Base-by-base conservation (phyloP, 176 grass and related monocot genomes). In the Carex parvula region DNA sequence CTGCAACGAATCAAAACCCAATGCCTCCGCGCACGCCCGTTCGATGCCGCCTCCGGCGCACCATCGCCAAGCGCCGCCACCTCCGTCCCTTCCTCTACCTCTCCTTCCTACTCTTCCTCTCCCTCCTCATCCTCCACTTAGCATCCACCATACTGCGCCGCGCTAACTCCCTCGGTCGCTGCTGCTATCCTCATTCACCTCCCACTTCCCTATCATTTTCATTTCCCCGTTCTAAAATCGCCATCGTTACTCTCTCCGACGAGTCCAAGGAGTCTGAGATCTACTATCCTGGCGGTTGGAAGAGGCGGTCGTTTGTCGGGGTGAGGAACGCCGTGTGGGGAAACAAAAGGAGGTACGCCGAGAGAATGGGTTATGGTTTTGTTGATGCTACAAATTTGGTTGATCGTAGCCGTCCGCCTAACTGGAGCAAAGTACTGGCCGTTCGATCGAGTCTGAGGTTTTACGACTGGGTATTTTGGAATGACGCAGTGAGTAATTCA, bases 391-490 rank as follows among this genome's bases (percentile, higher is more conserved):
- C 83, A 2, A 16, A 6, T 2, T 35, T 91, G 67, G 68, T 97
- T 14, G 90, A 97, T 83, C 84, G 50, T 16, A 13, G 74, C 65
- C 95, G 92, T 58, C 95, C 95, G 29, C 89, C 95, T n/a, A 86
- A 87, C 86, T 94, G 92, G 89, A 94, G 92, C 86, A 98, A 98
- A 88, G 84, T 98, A 69, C 79, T 92, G 55, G 89, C 87, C 62
- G 89, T 98, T 50, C 92, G 82, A 35, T 66, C 85, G 6, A 69
- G 14, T 24, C 90, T 98, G 8, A 79, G n/a, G 21, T 77, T 21
- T 59, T 87, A 94, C 84, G 87, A 94, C 60, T 94, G 95, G 95
- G 89, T 98, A 29, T 93, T 98, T 83, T 98, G 95, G 92, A 98
- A 97, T 60, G 29, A 29, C 1, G 29, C 29, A 29, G 29, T 29